Conservation (phyloP, 257 asterid genomes). For the Leptodermis oblonga region DNA sequence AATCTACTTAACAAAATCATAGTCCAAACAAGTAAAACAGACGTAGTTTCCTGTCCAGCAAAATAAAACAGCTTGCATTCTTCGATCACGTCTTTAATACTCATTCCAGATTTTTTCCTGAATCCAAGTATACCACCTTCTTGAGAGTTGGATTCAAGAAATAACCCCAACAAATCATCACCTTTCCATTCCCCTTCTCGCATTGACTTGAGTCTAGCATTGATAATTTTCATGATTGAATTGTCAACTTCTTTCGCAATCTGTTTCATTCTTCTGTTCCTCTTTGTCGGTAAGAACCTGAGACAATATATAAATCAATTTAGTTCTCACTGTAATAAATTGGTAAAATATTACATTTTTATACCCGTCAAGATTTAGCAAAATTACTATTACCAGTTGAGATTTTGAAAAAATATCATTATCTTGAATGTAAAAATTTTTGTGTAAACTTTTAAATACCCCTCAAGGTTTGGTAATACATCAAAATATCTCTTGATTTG, state of each 20-base stretch:
- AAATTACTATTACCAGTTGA: too few relatives aligned
- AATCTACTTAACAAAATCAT: not conserved
- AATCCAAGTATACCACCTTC: not conserved
- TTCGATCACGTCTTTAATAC: not conserved
- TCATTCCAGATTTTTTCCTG: not conserved
- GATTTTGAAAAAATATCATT: too few relatives aligned
- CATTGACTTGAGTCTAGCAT: constrained; percentile 1
- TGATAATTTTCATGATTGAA: constrained; percentile 1
- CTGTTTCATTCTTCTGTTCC: constrained; percentile 7
- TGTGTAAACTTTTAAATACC: too few relatives aligned
- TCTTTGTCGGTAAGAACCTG: constrained; percentile 11
- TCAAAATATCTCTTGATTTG: too few relatives aligned
- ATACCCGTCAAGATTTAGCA: too few relatives aligned
- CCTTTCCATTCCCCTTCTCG: not conserved
- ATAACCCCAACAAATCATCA: constrained; percentile 7
- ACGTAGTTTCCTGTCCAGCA: constrained; percentile 12
- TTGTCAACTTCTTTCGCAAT: not conserved
- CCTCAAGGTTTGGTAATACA: too few relatives aligned
- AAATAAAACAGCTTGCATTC: constrained; percentile 14
- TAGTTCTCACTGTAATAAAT: too few relatives aligned
- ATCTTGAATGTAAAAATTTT: too few relatives aligned
- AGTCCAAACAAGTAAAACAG: constrained; percentile 8
- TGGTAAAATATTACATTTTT: too few relatives aligned
- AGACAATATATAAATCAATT: not conserved
- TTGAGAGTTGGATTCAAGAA: constrained; percentile 10